A percentile compares a stretch with the other conserved stretches of the same genome.
Conservation (phyloP, 148 eudicot genomes). For the Spergularia bocconei region DNA sequence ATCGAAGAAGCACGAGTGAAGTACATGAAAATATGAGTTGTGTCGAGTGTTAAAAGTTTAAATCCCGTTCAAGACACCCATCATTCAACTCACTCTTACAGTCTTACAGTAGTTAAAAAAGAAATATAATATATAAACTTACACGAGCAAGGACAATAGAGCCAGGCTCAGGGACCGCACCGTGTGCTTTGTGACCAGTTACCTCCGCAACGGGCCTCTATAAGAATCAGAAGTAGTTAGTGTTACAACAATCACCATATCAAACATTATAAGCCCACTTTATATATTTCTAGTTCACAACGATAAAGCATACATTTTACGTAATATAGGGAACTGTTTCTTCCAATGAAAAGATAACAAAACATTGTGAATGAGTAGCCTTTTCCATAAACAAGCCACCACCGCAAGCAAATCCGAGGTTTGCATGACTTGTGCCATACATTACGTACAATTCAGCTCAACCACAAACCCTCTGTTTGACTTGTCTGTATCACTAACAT, state of each 20-base stretch:
- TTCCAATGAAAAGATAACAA: too few relatives aligned
- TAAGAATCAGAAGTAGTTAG: conserved; percentile 8
- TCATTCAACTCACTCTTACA: background rate
- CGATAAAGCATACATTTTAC: too few relatives aligned
- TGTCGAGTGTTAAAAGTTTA: background rate
- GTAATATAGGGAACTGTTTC: too few relatives aligned
- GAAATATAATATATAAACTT: conserved; percentile 24
- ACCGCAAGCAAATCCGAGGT: too few relatives aligned
- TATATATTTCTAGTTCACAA: too few relatives aligned
- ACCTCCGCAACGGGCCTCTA: conserved; percentile 87
- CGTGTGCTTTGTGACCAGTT: conserved; percentile 89
- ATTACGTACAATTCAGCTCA: too few relatives aligned
- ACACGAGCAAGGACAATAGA: conserved; percentile 79
- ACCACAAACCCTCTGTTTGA: too few relatives aligned
- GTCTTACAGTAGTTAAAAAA: background rate
- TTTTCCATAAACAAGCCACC: too few relatives aligned
- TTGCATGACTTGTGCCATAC: too few relatives aligned
- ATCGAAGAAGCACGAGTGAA: background rate
- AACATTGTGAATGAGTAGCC: too few relatives aligned
- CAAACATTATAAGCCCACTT: background rate
- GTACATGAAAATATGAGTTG: background rate
- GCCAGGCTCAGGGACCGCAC: conserved; percentile 90
- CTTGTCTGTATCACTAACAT: too few relatives aligned
- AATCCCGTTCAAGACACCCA: background rate
- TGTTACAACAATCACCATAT: conserved; percentile 7